Percentiles rank a stretch among this genome's conserved stretches.
phyloP scores from a whole-genome alignment of 805 yeast genomes.

The Candida tammaniensis region DNA sequence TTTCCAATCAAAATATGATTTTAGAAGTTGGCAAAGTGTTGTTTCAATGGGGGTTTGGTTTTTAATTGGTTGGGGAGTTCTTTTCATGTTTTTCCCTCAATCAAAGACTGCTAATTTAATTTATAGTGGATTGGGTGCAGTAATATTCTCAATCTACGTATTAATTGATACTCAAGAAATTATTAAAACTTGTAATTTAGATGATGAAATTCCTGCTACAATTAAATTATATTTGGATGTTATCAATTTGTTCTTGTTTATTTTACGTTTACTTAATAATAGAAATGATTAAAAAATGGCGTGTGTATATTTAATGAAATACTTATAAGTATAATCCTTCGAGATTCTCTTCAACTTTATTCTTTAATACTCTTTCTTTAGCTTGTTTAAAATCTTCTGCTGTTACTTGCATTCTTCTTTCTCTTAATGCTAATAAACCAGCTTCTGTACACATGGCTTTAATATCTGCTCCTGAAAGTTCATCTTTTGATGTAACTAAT shows the following conservation, averaged over 20 bases:
- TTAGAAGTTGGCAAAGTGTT: slow-evolving; percentile 63
- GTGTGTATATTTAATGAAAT: background rate
- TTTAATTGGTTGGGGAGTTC: slow-evolving; percentile 68
- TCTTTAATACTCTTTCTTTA: slow-evolving; percentile 92
- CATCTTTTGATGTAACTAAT: slow-evolving; percentile 87
- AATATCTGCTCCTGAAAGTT: slow-evolving; percentile 94
- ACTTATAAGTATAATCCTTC: slow-evolving; percentile 77
- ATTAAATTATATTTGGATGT: slow-evolving; percentile 78
- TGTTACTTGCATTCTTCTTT: slow-evolving; percentile 96
- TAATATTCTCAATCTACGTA: slow-evolving; percentile 68
- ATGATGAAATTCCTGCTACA: slow-evolving; percentile 82
- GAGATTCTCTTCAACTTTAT: slow-evolving; percentile 92
- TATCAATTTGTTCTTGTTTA: slow-evolving; percentile 73
- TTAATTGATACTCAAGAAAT: slow-evolving; percentile 80
- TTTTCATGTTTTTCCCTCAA: slow-evolving; percentile 66
- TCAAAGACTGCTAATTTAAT: slow-evolving; percentile 56
- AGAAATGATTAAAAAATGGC: slow-evolving; percentile 2
- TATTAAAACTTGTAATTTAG: slow-evolving; percentile 71
- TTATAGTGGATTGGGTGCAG: slow-evolving; percentile 72
- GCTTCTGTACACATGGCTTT: slow-evolving; percentile 98
- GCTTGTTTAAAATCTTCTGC: slow-evolving; percentile 92
- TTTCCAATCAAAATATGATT: slow-evolving; percentile 73
- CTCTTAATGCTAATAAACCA: slow-evolving; percentile 91
- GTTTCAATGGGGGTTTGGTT: slow-evolving; percentile 57
- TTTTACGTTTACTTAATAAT: slow-evolving; percentile 46